phyloP scores from a whole-genome alignment of 2,329 filamentous ascomycete species.

The Aspergillus sp. region DNA sequence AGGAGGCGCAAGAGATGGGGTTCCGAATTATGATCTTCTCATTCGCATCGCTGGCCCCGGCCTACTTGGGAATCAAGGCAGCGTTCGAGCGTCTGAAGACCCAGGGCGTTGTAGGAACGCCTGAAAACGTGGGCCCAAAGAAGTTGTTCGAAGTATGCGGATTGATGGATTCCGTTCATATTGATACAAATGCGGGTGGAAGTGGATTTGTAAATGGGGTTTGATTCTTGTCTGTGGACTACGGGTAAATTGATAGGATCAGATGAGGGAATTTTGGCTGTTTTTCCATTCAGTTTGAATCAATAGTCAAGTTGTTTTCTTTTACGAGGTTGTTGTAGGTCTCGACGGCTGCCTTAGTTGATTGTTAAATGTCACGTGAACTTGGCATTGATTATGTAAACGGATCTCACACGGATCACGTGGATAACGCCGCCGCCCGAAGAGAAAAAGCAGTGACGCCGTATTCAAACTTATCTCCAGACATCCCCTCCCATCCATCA shows the following conservation, averaged over 20 bases:
- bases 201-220: conserved; percentile 25
- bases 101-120: conserved; percentile 33
- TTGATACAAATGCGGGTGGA: conserved; percentile 39
- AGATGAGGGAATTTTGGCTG: background rate
- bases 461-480: conserved; percentile 6
- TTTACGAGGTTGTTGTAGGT: background rate
- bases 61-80: conserved; percentile 34
- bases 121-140: conserved; percentile 30
- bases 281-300: background rate
- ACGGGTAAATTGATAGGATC: background rate
- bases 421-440: conserved; percentile 12
- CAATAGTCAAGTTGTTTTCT: background rate
- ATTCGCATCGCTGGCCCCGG: conserved; percentile 35
- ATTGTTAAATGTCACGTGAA: too few species aligned
- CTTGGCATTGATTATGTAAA: too few species aligned
- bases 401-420: background rate
- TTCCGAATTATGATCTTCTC: conserved; percentile 45
- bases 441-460: conserved; percentile 17
- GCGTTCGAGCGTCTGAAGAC: conserved; percentile 34
- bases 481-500: conserved; percentile 14
- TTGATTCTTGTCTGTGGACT: background rate
- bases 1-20: conserved; percentile 40
- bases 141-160: conserved; percentile 42
- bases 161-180: conserved; percentile 36
- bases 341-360: too few species aligned